Evolutionary conservation across 2,329 filamentous ascomycete species (phyloP), one percentile per base, ranked within the genome.

Genomic region (Aschersonia sp.): DNA sequence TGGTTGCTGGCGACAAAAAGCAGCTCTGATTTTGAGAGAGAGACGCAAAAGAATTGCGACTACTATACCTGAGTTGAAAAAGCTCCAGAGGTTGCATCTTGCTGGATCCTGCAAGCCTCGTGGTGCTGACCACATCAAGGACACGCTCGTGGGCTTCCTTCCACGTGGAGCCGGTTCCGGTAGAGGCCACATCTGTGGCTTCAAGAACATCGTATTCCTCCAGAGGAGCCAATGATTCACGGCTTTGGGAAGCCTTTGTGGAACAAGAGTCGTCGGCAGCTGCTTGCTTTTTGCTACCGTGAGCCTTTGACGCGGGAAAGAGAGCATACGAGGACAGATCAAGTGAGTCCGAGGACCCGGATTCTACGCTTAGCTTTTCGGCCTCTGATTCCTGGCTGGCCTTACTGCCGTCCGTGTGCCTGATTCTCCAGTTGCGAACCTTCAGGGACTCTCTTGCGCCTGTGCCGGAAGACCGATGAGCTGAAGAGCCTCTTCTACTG

Each of bases 371-470:
- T 7, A 42, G 10, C 10, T 22, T 12, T 7, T 42, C 40, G 9
- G 10, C 4, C 9, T n/a, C 40, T 22, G 40, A 22, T 7, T 43
- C 46, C 11, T 35, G 41, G 11, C 12, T 31, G 22, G 31, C 44
- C 37, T 4, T 43, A 22, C 44, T 46, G 9, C 44, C 44, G 33
- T 49, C 47, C 12, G 44, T 40, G 12, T 41, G 44, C 44, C 49
- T 48, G 14, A 12, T 40, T 37, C 49, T 43, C 49, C 49, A 50
- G 22, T 50, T 48, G 12, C 46, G 37, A 31, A 48, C 22, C 7
- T 46, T 47, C 29, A 50, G 49, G 10, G 46, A 46, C 14, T 45
- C 43, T 3, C 35, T 45, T 29, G 35, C 7, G 22, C 8, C 35
- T 1, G 31, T 9, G 8, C 45, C 46, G 10, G 40, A 42, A 9